Percentiles rank a stretch among this genome's conserved stretches.
phyloP scores from a whole-genome alignment of 2,329 filamentous ascomycete species.

The Thelonectria blattea region DNA sequence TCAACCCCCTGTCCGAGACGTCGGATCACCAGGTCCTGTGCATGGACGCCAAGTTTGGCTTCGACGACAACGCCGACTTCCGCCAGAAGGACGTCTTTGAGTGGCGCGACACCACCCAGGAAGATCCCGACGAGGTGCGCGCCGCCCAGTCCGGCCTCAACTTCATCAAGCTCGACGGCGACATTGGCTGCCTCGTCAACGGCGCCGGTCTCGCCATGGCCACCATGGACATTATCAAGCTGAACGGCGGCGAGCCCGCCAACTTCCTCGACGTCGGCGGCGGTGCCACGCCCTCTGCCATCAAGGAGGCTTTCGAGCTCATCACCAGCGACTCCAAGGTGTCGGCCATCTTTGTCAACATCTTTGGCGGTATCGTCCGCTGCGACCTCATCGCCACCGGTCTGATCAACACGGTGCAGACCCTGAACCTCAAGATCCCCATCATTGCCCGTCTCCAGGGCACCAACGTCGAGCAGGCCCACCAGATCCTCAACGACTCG shows the following conservation, averaged over 20 bases:
- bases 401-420: constrained; percentile 91
- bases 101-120: constrained; percentile 93
- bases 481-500: constrained; percentile 93
- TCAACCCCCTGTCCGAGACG: constrained; percentile 98
- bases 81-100: constrained; percentile 95
- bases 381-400: constrained; percentile 98
- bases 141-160: constrained; percentile 94
- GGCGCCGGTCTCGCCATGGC: constrained; percentile 99
- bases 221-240: constrained; percentile 99
- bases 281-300: constrained; percentile 94
- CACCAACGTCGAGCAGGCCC: constrained; percentile 96
- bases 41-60: constrained; percentile 99
- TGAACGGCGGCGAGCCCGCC: constrained; percentile 93
- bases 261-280: constrained; percentile 99
- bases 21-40: constrained; percentile 97
- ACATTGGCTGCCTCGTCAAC: constrained; percentile 99
- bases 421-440: constrained; percentile 94
- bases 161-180: constrained; percentile 99
- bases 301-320: constrained; percentile 96
- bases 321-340: constrained; percentile 99
- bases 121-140: constrained; percentile 97
- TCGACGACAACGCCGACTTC: constrained; percentile 99
- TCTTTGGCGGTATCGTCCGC: constrained; percentile 98
- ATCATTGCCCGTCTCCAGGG: constrained; percentile 97
- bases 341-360: constrained; percentile 99